These are phyloP conservation scores for Amylostereum areolatum DNA, from an alignment of 1,284 basidiomycete genomes.

Conservation along the genomic window DNA sequence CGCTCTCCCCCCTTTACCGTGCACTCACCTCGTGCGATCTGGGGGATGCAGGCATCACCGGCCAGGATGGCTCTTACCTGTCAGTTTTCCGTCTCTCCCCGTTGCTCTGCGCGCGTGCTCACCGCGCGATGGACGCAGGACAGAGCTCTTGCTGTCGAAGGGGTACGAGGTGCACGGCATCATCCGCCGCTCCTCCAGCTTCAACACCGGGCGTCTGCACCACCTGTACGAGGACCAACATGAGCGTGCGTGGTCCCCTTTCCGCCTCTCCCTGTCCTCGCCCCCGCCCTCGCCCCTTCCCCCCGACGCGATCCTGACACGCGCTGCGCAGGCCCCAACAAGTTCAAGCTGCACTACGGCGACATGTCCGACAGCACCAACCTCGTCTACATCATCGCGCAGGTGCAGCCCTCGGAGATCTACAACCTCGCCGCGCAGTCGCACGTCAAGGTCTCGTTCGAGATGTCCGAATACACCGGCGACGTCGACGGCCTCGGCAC, in stretches of 20 bases:
- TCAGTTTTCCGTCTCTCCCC: conserved; percentile 30
- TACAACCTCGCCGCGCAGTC: conserved; percentile 96
- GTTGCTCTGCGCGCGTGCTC: conserved; percentile 11
- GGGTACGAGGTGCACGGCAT: conserved; percentile 92
- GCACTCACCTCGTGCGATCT: not conserved
- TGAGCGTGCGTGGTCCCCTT: conserved; percentile 49
- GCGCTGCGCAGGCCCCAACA: conserved; percentile 51
- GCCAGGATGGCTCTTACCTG: conserved; percentile 89
- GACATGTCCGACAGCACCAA: conserved; percentile 91
- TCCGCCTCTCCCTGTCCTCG: not conserved
- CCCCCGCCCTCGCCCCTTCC: too few relatives aligned
- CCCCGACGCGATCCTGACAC: not conserved
- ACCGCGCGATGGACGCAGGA: conserved; percentile 35
- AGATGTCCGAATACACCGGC: conserved; percentile 95
- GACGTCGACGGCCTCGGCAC: conserved; percentile 91
- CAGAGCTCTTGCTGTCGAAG: conserved; percentile 78
- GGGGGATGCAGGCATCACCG: conserved; percentile 68
- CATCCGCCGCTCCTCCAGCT: conserved; percentile 89
- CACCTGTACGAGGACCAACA: conserved; percentile 87
- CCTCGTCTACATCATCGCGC: conserved; percentile 87
- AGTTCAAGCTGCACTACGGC: conserved; percentile 87
- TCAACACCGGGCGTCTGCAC: conserved; percentile 89
- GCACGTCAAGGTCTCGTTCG: conserved; percentile 95
- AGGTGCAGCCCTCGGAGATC: conserved; percentile 87
- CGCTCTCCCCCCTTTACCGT: not conserved